Conservation (phyloP, 1,284 basidiomycete genomes). For the Fomitopsis schrenkii region DNA sequence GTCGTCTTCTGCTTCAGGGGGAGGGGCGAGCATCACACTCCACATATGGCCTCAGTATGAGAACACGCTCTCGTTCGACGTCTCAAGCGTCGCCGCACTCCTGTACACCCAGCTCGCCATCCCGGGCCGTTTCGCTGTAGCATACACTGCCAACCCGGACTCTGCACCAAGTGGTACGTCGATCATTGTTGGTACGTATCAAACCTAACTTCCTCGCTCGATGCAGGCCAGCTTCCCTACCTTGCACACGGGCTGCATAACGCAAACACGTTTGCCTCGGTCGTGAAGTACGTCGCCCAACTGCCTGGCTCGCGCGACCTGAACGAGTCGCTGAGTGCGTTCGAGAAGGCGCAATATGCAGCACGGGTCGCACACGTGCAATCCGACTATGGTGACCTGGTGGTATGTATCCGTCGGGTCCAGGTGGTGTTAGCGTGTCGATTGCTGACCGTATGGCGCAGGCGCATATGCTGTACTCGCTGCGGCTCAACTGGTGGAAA, state of each 20-base stretch:
- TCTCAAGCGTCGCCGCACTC: constrained; percentile 57
- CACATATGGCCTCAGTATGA: constrained; percentile 69
- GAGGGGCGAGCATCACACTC: constrained; percentile 27
- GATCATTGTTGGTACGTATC: constrained; percentile 13
- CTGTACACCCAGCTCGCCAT: constrained; percentile 63
- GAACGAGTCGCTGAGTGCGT: constrained; percentile 40
- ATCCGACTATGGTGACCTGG: constrained; percentile 61
- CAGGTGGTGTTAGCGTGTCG: constrained; percentile 5
- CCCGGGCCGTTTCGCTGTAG: constrained; percentile 58
- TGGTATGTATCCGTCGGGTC: constrained; percentile 43
- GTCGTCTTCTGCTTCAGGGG: background rate
- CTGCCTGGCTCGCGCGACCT: constrained; percentile 38
- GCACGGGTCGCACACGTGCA: constrained; percentile 66
- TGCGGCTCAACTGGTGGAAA: constrained; percentile 56
- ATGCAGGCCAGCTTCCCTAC: constrained; percentile 65
- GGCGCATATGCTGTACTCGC: constrained; percentile 58
- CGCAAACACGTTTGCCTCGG: constrained; percentile 52
- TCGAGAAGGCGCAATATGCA: constrained; percentile 46
- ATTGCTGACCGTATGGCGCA: constrained; percentile 12
- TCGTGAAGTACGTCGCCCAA: constrained; percentile 56
- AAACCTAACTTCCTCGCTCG: background rate
- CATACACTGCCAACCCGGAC: constrained; percentile 65
- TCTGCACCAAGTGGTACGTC: constrained; percentile 70
- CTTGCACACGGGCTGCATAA: constrained; percentile 51
- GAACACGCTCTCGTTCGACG: constrained; percentile 61